Evolutionary conservation across 139 green algal species (phyloP), one percentile per base, ranked within the genome.

Genomic region (Chlorella sp.): DNA sequence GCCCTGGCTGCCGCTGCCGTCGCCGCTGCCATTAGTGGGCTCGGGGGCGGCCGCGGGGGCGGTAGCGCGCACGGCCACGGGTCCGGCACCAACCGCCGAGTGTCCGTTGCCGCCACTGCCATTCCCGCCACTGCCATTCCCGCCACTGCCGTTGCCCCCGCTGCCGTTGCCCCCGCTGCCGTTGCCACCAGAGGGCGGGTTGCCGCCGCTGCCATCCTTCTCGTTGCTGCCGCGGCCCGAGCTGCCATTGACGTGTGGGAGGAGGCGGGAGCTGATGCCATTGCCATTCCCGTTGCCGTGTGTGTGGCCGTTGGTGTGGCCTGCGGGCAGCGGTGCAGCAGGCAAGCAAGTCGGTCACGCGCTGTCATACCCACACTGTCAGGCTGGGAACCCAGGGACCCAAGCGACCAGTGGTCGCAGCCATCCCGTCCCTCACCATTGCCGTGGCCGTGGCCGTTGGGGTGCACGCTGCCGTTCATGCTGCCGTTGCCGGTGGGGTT

Each of bases 401-500:
- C 0, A 41, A 70, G 0, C 32, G 40, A 20, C 6, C 3, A 40
- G 3, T 22, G 7, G 30, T 20, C 19, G 26, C 41, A 60, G 51
- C 16, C 13, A 14, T 62, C 1, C 16, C 26, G 30, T 17, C 16
- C 44, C 48, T 69, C 32, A 48, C 36, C 54, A 16, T 73, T 60
- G 76, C 38, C 26, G 48, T 46, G 75, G 30, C 75, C 76, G 32
- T 51, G 22, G 54, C 79, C 79, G n/a, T 64, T 76, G 32, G 43
- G 44, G 73, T 86, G 79, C 43, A 80, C 77, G 56, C 83, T 92
- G 73, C 77, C 76, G 68, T 76, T 88, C 41, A 56, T 34, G 67
- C 80, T 83, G 56, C 85, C 85, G 46, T 88, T 88, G 65, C 84
- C 84, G 19, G 77, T 75, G 40, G 76, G 76, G 28, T 82, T 82